phyloP scores from a whole-genome alignment of 2,329 filamentous ascomycete species.

The Graphilbum ipis-grandicollis region DNA sequence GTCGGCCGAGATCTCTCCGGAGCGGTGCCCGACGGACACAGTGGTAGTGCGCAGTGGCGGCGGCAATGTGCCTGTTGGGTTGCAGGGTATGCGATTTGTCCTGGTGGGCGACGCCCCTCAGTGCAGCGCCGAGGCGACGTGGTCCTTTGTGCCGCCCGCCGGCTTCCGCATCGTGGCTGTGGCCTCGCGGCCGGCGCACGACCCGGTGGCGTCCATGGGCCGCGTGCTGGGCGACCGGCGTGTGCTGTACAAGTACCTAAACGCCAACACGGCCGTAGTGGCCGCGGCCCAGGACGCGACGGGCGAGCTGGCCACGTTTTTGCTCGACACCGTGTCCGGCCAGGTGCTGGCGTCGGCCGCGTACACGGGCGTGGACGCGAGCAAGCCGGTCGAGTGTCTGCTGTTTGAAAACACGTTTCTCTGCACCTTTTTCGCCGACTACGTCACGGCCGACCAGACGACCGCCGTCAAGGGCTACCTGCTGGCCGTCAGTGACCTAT shows the following conservation, averaged over 20 bases:
- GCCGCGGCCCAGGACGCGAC: conserved; percentile 45
- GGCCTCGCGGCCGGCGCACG: conserved; percentile 52
- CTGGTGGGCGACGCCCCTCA: conserved; percentile 20
- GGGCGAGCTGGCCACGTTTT: conserved; percentile 50
- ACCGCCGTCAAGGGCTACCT: conserved; percentile 53
- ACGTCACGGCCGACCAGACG: too few species aligned
- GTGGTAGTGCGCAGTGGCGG: conserved; percentile 33
- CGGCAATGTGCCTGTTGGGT: conserved; percentile 20
- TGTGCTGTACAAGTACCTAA: conserved; percentile 96
- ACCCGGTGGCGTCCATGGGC: conserved; percentile 87
- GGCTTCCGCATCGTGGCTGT: conserved; percentile 53
- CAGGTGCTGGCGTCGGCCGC: conserved; percentile 55
- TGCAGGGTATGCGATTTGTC: conserved; percentile 38
- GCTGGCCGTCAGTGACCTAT: conserved; percentile 72
- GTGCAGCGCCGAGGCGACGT: conserved; percentile 33
- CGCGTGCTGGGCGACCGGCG: conserved; percentile 79
- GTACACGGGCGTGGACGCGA: conserved; percentile 57
- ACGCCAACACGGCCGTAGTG: conserved; percentile 67
- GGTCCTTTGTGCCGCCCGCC: conserved; percentile 53
- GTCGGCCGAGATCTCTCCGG: conserved; percentile 19
- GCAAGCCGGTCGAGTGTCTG: conserved; percentile 56
- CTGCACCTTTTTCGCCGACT: conserved; percentile 59
- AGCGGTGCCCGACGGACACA: conserved; percentile 30
- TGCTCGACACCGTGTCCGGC: conserved; percentile 77
- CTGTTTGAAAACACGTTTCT: conserved; percentile 92